Conservation (phyloP, 2,329 filamentous ascomycete species). For the Penicillium decumbens region DNA sequence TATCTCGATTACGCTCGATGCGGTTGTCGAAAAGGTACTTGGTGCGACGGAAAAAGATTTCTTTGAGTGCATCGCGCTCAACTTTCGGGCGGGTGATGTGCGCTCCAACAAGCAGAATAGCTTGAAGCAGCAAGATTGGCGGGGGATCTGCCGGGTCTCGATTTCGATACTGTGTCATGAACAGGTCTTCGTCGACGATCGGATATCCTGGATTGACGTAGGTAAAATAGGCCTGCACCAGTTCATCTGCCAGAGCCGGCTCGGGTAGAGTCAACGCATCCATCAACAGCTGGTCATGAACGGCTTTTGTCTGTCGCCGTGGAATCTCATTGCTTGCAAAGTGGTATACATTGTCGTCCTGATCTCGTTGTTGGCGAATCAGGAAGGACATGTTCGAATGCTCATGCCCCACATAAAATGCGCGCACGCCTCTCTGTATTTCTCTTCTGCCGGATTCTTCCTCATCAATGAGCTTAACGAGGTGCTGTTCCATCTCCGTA, state of each 20-base stretch:
- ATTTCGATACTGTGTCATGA: slow-evolving; percentile 49
- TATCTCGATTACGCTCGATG: slow-evolving; percentile 52
- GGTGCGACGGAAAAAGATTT: slow-evolving; percentile 50
- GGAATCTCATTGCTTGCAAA: slow-evolving; percentile 44
- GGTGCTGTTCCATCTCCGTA: slow-evolving; percentile 43
- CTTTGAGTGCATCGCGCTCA: slow-evolving; percentile 45
- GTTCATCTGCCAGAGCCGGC: slow-evolving; percentile 47
- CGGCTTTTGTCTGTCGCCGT: slow-evolving; percentile 41
- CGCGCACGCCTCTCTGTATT: slow-evolving; percentile 47
- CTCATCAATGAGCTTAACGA: slow-evolving; percentile 50
- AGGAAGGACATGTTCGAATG: slow-evolving; percentile 55
- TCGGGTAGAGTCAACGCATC: slow-evolving; percentile 50
- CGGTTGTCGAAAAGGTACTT: slow-evolving; percentile 53
- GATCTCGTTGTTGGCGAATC: slow-evolving; percentile 48
- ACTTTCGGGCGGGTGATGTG: slow-evolving; percentile 45
- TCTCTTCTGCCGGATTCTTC: slow-evolving; percentile 45
- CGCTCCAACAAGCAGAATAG: slow-evolving; percentile 50
- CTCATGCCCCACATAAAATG: slow-evolving; percentile 54
- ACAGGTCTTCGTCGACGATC: slow-evolving; percentile 50
- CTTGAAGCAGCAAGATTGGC: slow-evolving; percentile 49
- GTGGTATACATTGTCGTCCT: slow-evolving; percentile 42
- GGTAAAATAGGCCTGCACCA: slow-evolving; percentile 50
- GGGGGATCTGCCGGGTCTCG: slow-evolving; percentile 45
- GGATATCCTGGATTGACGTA: slow-evolving; percentile 52
- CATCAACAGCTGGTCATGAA: slow-evolving; percentile 44